Evolutionary conservation across 2,329 filamentous ascomycete species (phyloP).

Genomic region (Talaromyces rugulosus): DNA sequence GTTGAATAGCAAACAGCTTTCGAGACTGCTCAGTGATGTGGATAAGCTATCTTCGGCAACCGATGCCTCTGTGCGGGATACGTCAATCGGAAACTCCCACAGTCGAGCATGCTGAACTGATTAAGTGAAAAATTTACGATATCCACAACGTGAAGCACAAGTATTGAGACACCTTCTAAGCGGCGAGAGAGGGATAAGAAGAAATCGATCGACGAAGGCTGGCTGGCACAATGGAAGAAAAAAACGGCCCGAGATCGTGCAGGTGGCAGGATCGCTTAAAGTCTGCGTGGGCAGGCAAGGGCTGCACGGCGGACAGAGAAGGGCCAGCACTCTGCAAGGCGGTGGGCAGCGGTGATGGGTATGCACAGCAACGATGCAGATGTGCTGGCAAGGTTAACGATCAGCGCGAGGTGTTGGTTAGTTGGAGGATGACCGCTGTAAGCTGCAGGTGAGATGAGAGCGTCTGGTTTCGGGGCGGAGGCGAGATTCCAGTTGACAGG

Average conservation of each 20-base stretch:
- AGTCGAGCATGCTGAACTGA: constrained; percentile 13
- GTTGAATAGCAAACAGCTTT: background rate
- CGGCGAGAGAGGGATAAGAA: background rate
- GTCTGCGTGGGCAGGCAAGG: background rate
- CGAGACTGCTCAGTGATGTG: background rate
- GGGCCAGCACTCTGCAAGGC: background rate
- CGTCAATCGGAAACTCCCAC: constrained; percentile 1
- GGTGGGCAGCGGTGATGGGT: background rate
- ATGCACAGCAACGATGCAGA: background rate
- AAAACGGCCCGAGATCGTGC: background rate
- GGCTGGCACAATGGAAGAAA: background rate
- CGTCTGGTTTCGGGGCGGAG: background rate
- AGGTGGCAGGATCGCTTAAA: background rate
- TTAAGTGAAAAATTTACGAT: background rate
- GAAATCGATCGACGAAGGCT: background rate
- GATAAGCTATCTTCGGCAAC: constrained; percentile 5
- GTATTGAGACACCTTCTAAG: background rate
- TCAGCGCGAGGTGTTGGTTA: background rate
- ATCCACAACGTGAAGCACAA: background rate
- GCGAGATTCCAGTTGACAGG: background rate
- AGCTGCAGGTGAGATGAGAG: background rate
- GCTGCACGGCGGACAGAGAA: background rate
- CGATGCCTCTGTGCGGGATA: constrained; percentile 8
- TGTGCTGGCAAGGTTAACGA: background rate
- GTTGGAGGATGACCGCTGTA: background rate